Percentiles rank a stretch among this genome's conserved stretches.
Evolutionary conservation across 805 yeast species (phyloP).

Genomic region (Saccharomycopsis guyanensis): DNA sequence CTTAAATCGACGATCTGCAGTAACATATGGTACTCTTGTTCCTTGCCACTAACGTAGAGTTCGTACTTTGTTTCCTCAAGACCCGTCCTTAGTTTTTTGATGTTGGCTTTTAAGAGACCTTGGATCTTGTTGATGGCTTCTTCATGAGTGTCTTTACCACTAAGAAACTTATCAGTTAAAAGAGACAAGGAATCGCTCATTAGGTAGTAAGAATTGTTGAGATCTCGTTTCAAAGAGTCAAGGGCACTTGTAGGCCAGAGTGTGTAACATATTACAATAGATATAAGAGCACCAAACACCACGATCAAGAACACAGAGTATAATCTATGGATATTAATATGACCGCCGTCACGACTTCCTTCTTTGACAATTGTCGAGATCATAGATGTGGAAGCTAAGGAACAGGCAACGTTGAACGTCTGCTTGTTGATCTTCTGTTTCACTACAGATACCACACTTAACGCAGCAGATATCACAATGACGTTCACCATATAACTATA

Average conservation of each 20-base stretch:
- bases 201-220: slow-evolving; percentile 44
- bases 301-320: slow-evolving; percentile 51
- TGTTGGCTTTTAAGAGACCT: slow-evolving; percentile 34
- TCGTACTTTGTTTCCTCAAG: slow-evolving; percentile 61
- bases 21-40: slow-evolving; percentile 41
- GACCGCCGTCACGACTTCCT: slow-evolving; percentile 47
- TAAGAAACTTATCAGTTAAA: slow-evolving; percentile 35
- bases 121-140: slow-evolving; percentile 26
- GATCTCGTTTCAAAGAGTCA: slow-evolving; percentile 33
- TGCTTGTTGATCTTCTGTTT: slow-evolving; percentile 60
- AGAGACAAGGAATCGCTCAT: slow-evolving; percentile 37
- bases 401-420: slow-evolving; percentile 76
- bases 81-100: slow-evolving; percentile 32
- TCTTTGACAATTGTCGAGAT: slow-evolving; percentile 69
- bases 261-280: slow-evolving; percentile 53
- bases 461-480: slow-evolving; percentile 42
- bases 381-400: slow-evolving; percentile 63
- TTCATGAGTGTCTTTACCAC: slow-evolving; percentile 41
- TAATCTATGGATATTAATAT: slow-evolving; percentile 48
- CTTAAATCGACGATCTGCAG: slow-evolving; percentile 43
- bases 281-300: slow-evolving; percentile 48
- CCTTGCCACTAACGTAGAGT: slow-evolving; percentile 45
- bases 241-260: slow-evolving; percentile 60
- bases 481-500: slow-evolving; percentile 48
- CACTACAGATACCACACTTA: slow-evolving; percentile 61